Evolutionary conservation across 768 basidiomycete genomes (phyloP), one percentile per base, ranked within the genome.

Genomic region (Boletus tomentosulus): DNA sequence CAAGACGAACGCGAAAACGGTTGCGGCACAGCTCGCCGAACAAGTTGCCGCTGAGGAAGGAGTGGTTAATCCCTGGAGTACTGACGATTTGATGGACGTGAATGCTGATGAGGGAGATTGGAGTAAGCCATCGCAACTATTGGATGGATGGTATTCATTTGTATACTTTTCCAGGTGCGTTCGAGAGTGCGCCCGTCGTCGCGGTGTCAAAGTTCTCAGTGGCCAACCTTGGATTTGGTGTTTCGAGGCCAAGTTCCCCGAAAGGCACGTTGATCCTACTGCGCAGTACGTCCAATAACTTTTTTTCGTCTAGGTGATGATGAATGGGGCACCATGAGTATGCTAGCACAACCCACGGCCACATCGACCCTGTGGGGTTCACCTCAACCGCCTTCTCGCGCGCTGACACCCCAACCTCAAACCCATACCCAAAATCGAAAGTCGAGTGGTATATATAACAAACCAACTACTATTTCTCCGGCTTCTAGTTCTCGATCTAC

Each of bases 61-160:
- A 3, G 55, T 53, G 3, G 78, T 81, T 62, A 80, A 79, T 63
- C 80, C 79, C 0, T 92, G 89, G 90, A 88, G 84, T 1, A 76
- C 71, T 45, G 85, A 81, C 8, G 90, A 98, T 68, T 69, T 98
- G 53, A 96, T 98, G 67, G 94, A 99, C 64, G 85, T 98, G 4
- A 86, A 93, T 63, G 93, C 90, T 0, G 95, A 98, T 62, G 81
- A 85, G 25, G 95, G 86, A 62, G 96, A 98, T 66, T 99, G 95
- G 95, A 89, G 95, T 90, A 66, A 66, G 86, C 16, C 3, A 12
- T 54, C 19, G 34, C n/a, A 37, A 44, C 24, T 37, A 25, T n/a
- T 41, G 11, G 5, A 45, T 16, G 12, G 13, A 28, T 7, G 2
- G 2, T 37, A 1, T 41, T 51, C 22, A 39, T 3, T 46, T 11